Evolutionary conservation across 2,329 filamentous ascomycete species (phyloP), one percentile per base, ranked within the genome.

Genomic region (Diplodia intermedia): DNA sequence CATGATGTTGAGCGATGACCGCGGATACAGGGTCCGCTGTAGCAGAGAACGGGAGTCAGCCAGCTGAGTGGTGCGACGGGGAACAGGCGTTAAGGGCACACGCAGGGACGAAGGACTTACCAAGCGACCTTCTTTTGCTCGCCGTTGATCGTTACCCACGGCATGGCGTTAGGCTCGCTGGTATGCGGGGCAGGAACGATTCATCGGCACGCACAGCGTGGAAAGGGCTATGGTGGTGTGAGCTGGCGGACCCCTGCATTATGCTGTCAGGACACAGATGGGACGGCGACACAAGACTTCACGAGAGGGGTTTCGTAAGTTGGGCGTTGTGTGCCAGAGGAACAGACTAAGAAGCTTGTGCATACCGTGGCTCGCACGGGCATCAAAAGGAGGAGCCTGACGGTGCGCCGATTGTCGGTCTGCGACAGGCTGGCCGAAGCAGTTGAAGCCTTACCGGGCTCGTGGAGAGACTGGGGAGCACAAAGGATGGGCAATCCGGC

Each of bases 1-100:
- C 90, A 92, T 82, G 90, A 91, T 65, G 90, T 91, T 36, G 90
- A 92, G 73, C 90, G 88, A 78, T 92, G 90, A 68, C 90, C 90
- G 74, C 90, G 88, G 72, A 92, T 92, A 77, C 90, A 92, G 75
- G 90, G 89, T 83, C 88, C 88, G 79, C 90, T 92, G 72, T 43
- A 71, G 26, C 47, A 38, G 36, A 62, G 18, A 36, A 36, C 36
- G n/a, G 12, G 50, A 15, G 57, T 68, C 36, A 68, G 66, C 47
- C 33, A 60, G 38, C 33, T 26, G 9, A 7, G 26, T 55, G 62
- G 38, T 47, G 49, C 7, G 20, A 47, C 63, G 65, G 26, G 29
- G 53, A 54, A 40, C 66, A 60, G 20, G 52, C 26, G 20, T 23
- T 49, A 38, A 26, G 57, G 15, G 40, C 40, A 49, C 11, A 29